These are phyloP conservation scores for Blastobotrys malaysiensis DNA, from an alignment of 1,139 yeast species.

Conservation along the genomic window DNA sequence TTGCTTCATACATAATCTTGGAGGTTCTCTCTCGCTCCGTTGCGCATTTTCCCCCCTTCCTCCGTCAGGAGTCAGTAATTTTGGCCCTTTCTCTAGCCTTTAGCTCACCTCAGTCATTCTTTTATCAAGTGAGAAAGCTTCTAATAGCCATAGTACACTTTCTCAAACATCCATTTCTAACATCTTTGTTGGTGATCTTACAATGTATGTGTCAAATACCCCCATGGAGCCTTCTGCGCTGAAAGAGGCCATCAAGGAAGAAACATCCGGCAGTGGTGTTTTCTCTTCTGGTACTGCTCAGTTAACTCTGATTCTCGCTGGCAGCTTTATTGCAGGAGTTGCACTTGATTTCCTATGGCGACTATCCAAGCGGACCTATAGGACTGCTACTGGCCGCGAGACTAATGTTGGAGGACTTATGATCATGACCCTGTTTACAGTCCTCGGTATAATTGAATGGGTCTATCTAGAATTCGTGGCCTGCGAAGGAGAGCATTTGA, in stretches of 20 bases:
- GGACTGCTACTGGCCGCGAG: constrained; percentile 8
- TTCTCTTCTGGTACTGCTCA: constrained; percentile 5
- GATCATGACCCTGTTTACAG: constrained; percentile 3
- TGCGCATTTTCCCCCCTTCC: not conserved
- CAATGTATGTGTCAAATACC: constrained; percentile 9
- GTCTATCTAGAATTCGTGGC: constrained; percentile 3
- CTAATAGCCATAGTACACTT: not conserved
- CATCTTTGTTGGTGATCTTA: not conserved
- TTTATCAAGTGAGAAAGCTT: not conserved
- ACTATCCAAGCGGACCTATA: constrained; percentile 6
- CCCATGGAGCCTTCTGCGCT: constrained; percentile 8
- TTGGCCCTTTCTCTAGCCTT: not conserved
- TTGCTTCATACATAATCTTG: not conserved
- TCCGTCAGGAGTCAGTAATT: not conserved
- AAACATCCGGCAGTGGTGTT: constrained; percentile 2
- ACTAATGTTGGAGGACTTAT: constrained; percentile 9
- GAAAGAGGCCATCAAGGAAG: constrained; percentile 7
- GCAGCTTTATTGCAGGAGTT: constrained; percentile 3
- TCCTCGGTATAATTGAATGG: constrained; percentile 5
- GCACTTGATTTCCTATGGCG: constrained; percentile 1
- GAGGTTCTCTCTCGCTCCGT: not conserved
- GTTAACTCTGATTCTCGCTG: constrained; percentile 5
- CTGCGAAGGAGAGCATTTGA: constrained; percentile 6
- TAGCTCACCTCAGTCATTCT: not conserved
- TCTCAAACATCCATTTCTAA: not conserved